These are phyloP conservation scores for Penicillium polonicum DNA, from an alignment of 2,329 filamentous ascomycete species.

Conservation along the genomic window DNA sequence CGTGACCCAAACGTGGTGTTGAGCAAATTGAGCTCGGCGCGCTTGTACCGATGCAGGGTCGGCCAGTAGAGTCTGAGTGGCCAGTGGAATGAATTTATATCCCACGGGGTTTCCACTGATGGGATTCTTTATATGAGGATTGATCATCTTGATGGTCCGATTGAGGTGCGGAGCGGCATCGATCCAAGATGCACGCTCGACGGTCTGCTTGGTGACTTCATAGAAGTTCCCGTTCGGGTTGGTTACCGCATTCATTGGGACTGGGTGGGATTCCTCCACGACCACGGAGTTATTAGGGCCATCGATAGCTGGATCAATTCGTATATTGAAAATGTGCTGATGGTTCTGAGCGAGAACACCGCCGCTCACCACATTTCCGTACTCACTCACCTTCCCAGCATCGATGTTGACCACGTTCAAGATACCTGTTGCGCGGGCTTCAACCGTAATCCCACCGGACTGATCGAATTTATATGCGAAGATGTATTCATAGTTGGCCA, in stretches of 20 bases:
- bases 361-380: slow-evolving; percentile 65
- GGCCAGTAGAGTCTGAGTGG: slow-evolving; percentile 59
- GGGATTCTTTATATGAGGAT: slow-evolving; percentile 52
- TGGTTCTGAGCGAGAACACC: slow-evolving; percentile 68
- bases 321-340: slow-evolving; percentile 71
- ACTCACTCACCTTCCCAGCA: slow-evolving; percentile 58
- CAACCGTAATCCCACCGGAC: slow-evolving; percentile 61
- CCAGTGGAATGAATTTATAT: slow-evolving; percentile 57
- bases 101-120: slow-evolving; percentile 54
- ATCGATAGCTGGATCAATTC: slow-evolving; percentile 61
- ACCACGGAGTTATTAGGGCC: slow-evolving; percentile 55
- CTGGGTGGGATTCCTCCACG: slow-evolving; percentile 58
- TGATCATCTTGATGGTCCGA: slow-evolving; percentile 59
- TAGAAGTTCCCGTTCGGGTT: slow-evolving; percentile 58
- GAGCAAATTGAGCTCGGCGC: slow-evolving; percentile 54
- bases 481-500: slow-evolving; percentile 50
- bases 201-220: slow-evolving; percentile 46
- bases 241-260: slow-evolving; percentile 52
- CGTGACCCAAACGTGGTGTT: slow-evolving; percentile 57
- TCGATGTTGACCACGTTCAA: slow-evolving; percentile 65
- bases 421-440: slow-evolving; percentile 68
- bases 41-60: slow-evolving; percentile 53
- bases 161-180: slow-evolving; percentile 45
- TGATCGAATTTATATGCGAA: slow-evolving; percentile 56
- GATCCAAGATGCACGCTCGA: slow-evolving; percentile 51